Evolutionary conservation across 139 green algal genomes (phyloP).

Genomic region (Trebouxia sp.): DNA sequence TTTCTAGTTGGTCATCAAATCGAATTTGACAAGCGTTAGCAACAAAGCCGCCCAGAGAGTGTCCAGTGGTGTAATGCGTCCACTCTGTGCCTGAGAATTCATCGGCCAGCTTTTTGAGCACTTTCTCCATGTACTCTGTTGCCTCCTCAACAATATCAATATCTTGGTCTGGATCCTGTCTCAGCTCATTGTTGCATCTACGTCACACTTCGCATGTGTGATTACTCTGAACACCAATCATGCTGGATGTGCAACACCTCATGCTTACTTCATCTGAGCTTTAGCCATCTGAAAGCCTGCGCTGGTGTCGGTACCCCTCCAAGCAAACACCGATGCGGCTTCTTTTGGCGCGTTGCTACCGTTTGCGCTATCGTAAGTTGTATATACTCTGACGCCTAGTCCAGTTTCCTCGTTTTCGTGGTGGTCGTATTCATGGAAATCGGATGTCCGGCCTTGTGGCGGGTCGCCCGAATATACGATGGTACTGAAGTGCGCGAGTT

Average conservation of each 20-base stretch:
- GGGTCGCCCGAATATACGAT: slow-evolving; percentile 2
- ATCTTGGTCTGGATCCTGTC: slow-evolving; percentile 30
- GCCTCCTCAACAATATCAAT: slow-evolving; percentile 30
- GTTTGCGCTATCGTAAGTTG: background rate
- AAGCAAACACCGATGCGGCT: slow-evolving; percentile 9
- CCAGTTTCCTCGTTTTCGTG: slow-evolving; percentile 9
- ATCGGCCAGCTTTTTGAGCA: background rate
- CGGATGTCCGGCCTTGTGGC: background rate
- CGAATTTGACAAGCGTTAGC: background rate
- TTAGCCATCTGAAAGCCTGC: slow-evolving; percentile 18
- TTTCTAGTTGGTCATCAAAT: background rate
- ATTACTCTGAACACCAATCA: background rate
- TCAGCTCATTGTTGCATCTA: slow-evolving; percentile 23
- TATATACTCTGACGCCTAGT: background rate
- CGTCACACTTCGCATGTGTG: background rate
- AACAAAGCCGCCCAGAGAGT: slow-evolving; percentile 22
- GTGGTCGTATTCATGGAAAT: slow-evolving; percentile 1
- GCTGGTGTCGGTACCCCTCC: slow-evolving; percentile 16
- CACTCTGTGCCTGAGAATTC: background rate
- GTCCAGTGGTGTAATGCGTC: background rate
- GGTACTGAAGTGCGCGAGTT: slow-evolving; percentile 25
- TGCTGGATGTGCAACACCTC: too few species aligned
- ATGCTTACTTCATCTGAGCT: slow-evolving; percentile 28
- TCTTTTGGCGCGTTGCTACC: background rate
- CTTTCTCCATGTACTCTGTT: background rate